Percentiles rank a stretch among this genome's conserved stretches.
Evolutionary conservation across 345 rosid species (phyloP).

Genomic region (Aegle marmelos): DNA sequence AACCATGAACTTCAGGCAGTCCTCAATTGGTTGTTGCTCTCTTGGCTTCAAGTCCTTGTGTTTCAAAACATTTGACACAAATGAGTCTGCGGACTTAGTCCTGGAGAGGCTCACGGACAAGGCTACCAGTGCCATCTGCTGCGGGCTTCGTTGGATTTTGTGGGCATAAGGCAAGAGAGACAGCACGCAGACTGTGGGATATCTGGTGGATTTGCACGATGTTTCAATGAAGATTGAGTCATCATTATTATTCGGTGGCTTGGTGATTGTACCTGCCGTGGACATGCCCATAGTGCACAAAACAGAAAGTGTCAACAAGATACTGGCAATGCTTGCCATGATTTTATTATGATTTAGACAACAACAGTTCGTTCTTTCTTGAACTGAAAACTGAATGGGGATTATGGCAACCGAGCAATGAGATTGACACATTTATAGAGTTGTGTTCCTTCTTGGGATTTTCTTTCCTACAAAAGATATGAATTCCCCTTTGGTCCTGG

Average conservation of each 20-base stretch:
- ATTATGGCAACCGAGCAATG: not conserved
- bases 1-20: constrained; percentile 61
- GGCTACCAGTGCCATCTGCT: constrained; percentile 65
- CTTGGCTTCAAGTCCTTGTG: constrained; percentile 49
- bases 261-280: constrained; percentile 13
- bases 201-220: constrained; percentile 62
- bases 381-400: not conserved
- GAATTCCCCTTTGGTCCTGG: no score
- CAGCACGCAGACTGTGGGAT: constrained; percentile 58
- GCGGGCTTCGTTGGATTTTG: constrained; percentile 53
- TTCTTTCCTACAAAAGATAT: no score
- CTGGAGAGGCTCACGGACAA: constrained; percentile 54
- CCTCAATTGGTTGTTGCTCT: constrained; percentile 58
- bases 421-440: constrained; percentile 10
- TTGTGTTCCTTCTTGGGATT: not conserved
- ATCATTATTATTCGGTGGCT: not conserved
- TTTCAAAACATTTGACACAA: constrained; percentile 46
- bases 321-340: constrained; percentile 20
- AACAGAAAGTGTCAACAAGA: constrained; percentile 22
- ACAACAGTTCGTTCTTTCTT: not conserved
- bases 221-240: constrained; percentile 48
- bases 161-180: constrained; percentile 58
- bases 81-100: constrained; percentile 51
- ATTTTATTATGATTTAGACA: not conserved
- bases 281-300: constrained; percentile 10